Percentiles rank a stretch among this genome's conserved stretches.
These are phyloP conservation scores for Salix arbutifolia DNA, from an alignment of 345 rosid species.

Conservation along the genomic window DNA sequence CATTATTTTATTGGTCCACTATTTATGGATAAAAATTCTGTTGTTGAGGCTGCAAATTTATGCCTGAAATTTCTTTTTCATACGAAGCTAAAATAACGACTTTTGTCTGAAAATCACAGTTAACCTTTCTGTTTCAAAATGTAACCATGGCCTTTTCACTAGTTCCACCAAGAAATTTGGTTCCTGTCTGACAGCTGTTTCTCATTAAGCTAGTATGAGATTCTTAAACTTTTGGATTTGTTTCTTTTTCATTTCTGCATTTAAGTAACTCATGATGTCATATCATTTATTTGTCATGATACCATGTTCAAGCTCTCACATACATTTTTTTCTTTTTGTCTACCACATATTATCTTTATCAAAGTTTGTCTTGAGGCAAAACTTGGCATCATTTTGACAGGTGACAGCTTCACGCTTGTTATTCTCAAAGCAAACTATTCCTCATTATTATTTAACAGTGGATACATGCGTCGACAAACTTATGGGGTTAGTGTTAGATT, in stretches of 20 bases:
- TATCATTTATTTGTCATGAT: not conserved
- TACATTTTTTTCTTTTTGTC: not conserved
- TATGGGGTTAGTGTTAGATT: slow-evolving; percentile 55
- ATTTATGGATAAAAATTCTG: not conserved
- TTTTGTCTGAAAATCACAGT: not conserved
- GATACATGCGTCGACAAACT: slow-evolving; percentile 94
- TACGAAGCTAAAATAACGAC: not conserved
- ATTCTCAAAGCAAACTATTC: slow-evolving; percentile 92
- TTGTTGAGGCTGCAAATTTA: not conserved
- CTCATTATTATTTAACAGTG: slow-evolving; percentile 90
- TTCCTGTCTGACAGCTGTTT: not conserved
- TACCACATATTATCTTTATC: not conserved
- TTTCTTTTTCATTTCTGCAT: not conserved
- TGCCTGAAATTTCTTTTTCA: not conserved
- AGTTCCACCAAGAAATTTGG: not conserved
- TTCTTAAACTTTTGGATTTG: too few species aligned
- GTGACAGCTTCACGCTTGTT: slow-evolving; percentile 87
- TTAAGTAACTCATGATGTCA: not conserved
- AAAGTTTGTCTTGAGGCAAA: slow-evolving; percentile 10
- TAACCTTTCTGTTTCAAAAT: not conserved
- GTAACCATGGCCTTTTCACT: not conserved
- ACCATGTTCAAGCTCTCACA: not conserved
- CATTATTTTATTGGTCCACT: not conserved
- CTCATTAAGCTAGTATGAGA: not conserved
- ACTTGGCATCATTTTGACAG: slow-evolving; percentile 40